Base-by-base conservation (phyloP, 2,329 filamentous ascomycete genomes). In the Alternaria novae-zelandiae region DNA sequence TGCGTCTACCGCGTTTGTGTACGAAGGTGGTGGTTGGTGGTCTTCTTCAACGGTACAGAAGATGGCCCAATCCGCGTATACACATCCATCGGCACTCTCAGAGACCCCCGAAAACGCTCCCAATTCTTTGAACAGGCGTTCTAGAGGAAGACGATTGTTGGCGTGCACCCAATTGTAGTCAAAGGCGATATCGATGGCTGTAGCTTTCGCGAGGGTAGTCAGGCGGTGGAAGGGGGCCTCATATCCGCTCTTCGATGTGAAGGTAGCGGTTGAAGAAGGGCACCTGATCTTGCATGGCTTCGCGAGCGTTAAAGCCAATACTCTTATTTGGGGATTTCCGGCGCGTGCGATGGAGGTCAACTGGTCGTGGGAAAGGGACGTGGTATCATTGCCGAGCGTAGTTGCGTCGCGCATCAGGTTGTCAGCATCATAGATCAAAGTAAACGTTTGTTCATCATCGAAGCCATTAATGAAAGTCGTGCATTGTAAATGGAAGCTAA, bases 141-240 rank as follows among this genome's bases (percentile, higher is more conserved):
- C 44, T 13, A 70, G 65, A 20, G 30, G 28, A 4, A 44, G 55
- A 21, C 59, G 63, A 4, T 61, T 60, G 6, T 66, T 54, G 12
- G 50, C 61, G 15, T 68, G 64, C 12, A 72, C 44, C 66, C 65
- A 71, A 21, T 68, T 67, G 57, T 58, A 65, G 50, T 72, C 68
- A 15, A 72, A 69, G 3, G 68, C 15, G 9, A 72, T 45, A 10
- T 61, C 4, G 9, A 70, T 17, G 5, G 64, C 26, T 21, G 60
- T 67, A 17, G 70, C 66, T 54, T 59, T 54, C 26, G 68, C 65
- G 25, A 71, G 64, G 12, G 62, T 49, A 3, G 43, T 51, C 6
- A 71, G 57, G 11, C 53, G 50, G 26, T 45, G 23, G 28, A 68
- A 67, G 20, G 49, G 47, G 23, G 57, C 13, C 6, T 66, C 54